Base-by-base conservation (phyloP, 2,329 filamentous ascomycete species). In the Botrytis byssoidea region DNA sequence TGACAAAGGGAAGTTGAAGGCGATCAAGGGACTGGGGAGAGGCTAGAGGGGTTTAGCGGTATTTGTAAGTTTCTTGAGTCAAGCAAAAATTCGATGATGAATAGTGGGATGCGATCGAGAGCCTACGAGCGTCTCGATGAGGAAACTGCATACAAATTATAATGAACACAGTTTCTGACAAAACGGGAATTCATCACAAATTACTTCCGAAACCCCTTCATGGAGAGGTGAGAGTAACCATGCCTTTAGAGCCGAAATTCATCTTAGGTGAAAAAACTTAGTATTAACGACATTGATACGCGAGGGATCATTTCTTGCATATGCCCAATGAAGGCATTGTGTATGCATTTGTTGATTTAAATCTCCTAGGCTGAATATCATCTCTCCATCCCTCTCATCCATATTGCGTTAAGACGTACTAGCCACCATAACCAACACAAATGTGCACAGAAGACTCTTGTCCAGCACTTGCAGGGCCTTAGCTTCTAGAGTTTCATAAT, bases 301-400 rank as follows among this genome's bases (percentile, higher is more conserved):
- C 2, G 25, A 51, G 2, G 48, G 10, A n/a, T 12, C 0, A 12
- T 6, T n/a, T 0, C 5, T n/a, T 51, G 48, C 12, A 25, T 9
- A 51, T 51, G 25, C 25, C 0, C 5, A 16, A 51, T n/a, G 25
- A n/a, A 7, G 1, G 12, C 25, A 51, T 51, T 3, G 5, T 7
- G 10, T n/a, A n/a, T 51, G 25, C 12, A n/a, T 51, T 51, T 16
- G 5, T n/a, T 4, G 25, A 51, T 14, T 51, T 16, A 4, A n/a
- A 16, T 51, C 14, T n/a, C 12, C 25, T 51, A 25, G 25, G 25
- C 25, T 14, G 25, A 2, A 51, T 16, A 1, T 6, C 48, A 51
- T 51, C 25, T n/a, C 48, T 51, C 12, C 14, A 7, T n/a, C 48
- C 25, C 12, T n/a, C 48, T 6, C 25, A 1, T 25, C 10, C 12